Conservation (phyloP, 352 stramenopile genomes). For the Thraustochytrium sp. region DNA sequence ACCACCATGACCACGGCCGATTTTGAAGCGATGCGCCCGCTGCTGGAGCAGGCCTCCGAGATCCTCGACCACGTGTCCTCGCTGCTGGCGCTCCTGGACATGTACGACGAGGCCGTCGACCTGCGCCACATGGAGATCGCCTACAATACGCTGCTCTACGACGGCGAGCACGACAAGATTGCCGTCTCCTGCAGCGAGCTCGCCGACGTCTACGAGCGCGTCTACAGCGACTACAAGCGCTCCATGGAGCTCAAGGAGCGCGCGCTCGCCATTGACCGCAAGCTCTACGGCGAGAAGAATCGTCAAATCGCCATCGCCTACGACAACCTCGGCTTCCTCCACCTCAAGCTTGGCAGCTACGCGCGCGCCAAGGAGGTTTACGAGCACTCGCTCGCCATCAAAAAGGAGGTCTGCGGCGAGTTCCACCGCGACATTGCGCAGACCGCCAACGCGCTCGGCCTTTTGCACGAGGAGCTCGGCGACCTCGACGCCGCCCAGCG, state of each 20-base stretch:
- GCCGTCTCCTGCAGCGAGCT: constrained; percentile 39
- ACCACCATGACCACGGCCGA: neutral
- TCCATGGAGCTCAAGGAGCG: constrained; percentile 29
- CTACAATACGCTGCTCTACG: constrained; percentile 27
- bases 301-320: constrained; percentile 8
- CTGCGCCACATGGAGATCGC: constrained; percentile 19
- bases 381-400: constrained; percentile 2
- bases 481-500: neutral
- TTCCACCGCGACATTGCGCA: constrained; percentile 21
- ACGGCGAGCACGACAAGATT: constrained; percentile 32
- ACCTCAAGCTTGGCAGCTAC: constrained; percentile 16
- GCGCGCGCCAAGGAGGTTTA: constrained; percentile 8
- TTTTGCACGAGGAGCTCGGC: constrained; percentile 29
- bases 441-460: neutral
- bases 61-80: constrained; percentile 10
- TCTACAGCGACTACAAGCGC: constrained; percentile 41
- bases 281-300: constrained; percentile 33
- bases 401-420: constrained; percentile 1
- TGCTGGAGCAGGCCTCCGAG: neutral
- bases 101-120: constrained; percentile 22
- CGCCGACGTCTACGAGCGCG: constrained; percentile 31
- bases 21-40: neutral
- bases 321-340: constrained; percentile 21
- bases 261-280: neutral
- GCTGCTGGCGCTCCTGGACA: neutral